Percentiles rank a stretch among this genome's conserved stretches.
Conservation (phyloP, 2,329 filamentous ascomycete species). For the Fusarium nodosum region DNA sequence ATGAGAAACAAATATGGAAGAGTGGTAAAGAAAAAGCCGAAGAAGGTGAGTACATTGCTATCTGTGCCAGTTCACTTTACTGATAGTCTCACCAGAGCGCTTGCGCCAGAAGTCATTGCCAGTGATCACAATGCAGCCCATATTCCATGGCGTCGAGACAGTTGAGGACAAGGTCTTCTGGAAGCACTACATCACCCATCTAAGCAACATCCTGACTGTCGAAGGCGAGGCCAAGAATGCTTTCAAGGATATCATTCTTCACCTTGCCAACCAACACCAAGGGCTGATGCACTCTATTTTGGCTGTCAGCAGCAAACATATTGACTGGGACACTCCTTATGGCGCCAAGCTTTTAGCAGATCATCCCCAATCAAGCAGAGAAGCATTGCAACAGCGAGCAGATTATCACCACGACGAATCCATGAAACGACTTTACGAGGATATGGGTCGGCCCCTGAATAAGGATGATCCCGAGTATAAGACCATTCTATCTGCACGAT, state of each 20-base stretch:
- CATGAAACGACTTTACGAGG: conserved; percentile 64
- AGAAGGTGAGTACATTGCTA: conserved; percentile 65
- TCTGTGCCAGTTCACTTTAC: not conserved
- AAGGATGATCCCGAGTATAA: conserved; percentile 61
- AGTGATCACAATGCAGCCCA: conserved; percentile 69
- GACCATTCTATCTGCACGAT: conserved; percentile 66
- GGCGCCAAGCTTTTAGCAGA: conserved; percentile 66
- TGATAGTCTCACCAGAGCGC: conserved; percentile 59
- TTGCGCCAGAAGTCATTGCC: conserved; percentile 64
- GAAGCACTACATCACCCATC: conserved; percentile 83
- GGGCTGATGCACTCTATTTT: conserved; percentile 93
- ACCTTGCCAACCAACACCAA: conserved; percentile 82
- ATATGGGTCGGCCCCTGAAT: conserved; percentile 59
- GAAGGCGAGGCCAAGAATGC: conserved; percentile 86
- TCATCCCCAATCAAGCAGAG: conserved; percentile 61
- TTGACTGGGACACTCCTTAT: conserved; percentile 71
- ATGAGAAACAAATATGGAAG: conserved; percentile 87
- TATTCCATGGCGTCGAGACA: conserved; percentile 87
- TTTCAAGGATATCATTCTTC: conserved; percentile 86
- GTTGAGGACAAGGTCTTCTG: conserved; percentile 84
- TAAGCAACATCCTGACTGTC: conserved; percentile 85
- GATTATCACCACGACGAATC: conserved; percentile 69
- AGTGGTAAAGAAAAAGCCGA: conserved; percentile 83
- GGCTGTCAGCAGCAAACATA: conserved; percentile 84
- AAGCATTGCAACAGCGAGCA: conserved; percentile 65